Base-by-base conservation (phyloP, 1,284 basidiomycete genomes). In the Tilletia walkeri region DNA sequence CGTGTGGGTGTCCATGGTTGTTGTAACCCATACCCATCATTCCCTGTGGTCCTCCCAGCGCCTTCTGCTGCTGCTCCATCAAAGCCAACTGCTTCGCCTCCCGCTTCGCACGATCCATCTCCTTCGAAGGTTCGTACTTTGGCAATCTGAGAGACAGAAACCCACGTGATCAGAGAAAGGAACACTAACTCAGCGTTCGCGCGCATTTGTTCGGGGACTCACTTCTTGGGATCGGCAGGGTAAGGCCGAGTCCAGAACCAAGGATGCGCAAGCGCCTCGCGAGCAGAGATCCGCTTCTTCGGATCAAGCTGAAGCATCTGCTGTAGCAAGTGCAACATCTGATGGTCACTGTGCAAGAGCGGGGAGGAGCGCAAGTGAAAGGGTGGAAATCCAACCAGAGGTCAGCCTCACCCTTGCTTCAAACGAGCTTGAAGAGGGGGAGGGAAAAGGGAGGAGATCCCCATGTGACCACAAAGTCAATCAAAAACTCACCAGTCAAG, bases 221-320 rank as follows among this genome's bases (percentile, higher is more conserved):
- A 56, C 18, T 53, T 65, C 16, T 67, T 59, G 14, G 79, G 79
- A 69, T 82, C 80, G 1, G 82, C 81, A 0, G 80, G 80, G 41
- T 67, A 82, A 20, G 82, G 82, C 66, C 77, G 75, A 2, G 67
- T 74, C 79, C 81, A 82, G 66, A 83, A 81, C 80, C 80, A 83
- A 30, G 75, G 71, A 67, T 83, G 81, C 59, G 76, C 74, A 24
- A 83, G 72, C 38, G 82, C 82, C 66, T 79, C 72, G 18, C 75
- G 69, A 16, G 82, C 82, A 10, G 80, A 80, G 30, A 81, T 49
- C 41, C 82, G 73, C 68, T 78, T 78, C 48, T 72, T 69, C 24
- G 82, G 82, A 72, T 83, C 79, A 16, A 83, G 69, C 16, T 77
- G 73, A 30, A 83, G 72, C 45, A 83, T 38, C n/a, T 38, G 59